Evolutionary conservation across 2,329 filamentous ascomycete genomes (phyloP).

Genomic region (Fusarium pseudograminearum): DNA sequence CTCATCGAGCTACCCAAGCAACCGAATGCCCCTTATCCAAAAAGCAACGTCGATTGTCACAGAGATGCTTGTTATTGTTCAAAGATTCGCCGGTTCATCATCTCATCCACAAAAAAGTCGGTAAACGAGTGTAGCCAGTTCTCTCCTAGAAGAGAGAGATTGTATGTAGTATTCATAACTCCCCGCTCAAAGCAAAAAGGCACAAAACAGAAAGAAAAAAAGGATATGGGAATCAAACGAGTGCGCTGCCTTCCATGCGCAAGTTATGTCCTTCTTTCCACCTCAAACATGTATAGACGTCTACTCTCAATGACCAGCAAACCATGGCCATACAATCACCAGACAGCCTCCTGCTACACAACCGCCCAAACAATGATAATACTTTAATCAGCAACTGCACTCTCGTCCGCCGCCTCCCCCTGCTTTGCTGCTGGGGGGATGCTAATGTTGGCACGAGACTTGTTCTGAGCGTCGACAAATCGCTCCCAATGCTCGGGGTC

Average conservation of each 20-base stretch:
- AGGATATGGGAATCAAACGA: slow-evolving; percentile 39
- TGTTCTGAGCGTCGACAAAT: slow-evolving; percentile 72
- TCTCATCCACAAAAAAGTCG: neutral
- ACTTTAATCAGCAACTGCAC: slow-evolving; percentile 57
- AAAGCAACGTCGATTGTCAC: slow-evolving; percentile 5
- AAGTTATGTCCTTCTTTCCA: slow-evolving; percentile 22
- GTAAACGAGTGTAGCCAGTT: slow-evolving; percentile 6
- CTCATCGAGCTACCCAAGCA: slow-evolving; percentile 1
- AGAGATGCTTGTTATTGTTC: neutral
- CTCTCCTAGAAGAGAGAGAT: slow-evolving; percentile 19
- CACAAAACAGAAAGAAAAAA: slow-evolving; percentile 22
- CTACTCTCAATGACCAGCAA: slow-evolving; percentile 18
- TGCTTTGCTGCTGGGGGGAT: slow-evolving; percentile 47
- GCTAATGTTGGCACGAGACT: slow-evolving; percentile 66
- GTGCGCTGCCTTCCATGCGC: slow-evolving; percentile 46
- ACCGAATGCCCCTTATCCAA: slow-evolving; percentile 13
- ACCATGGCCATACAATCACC: slow-evolving; percentile 16
- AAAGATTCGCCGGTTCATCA: neutral
- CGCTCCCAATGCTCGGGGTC: slow-evolving; percentile 75
- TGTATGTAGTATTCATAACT: slow-evolving; percentile 20
- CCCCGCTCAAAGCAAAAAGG: slow-evolving; percentile 39
- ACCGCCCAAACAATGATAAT: neutral
- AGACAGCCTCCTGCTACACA: slow-evolving; percentile 2
- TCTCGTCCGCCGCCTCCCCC: slow-evolving; percentile 53
- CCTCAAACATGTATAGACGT: slow-evolving; percentile 1